Evolutionary conservation across 2,329 filamentous ascomycete species (phyloP), one percentile per base, ranked within the genome.

Genomic region (Diaporthe helianthi): DNA sequence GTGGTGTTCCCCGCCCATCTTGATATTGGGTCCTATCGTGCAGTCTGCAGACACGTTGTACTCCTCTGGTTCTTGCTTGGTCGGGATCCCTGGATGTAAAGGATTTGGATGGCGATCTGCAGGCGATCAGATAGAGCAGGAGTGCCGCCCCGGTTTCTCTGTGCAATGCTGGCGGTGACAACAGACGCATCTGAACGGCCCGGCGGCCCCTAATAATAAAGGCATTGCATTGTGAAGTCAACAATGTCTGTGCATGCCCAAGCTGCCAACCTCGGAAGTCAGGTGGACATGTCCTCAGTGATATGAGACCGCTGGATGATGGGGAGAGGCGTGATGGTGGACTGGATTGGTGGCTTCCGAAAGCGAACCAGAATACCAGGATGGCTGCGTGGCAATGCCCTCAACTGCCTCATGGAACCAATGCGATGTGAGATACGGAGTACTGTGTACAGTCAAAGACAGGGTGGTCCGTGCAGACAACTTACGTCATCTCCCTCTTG

Each of bases 81-180:
- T 12, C 6, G 13, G 3, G 36, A 38, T 7, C 8, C 10, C 31
- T 9, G 55, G 24, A 46, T 15, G 41, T 61, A 26, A 61, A 47
- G 58, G 41, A 24, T 46, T 46, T 47, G 64, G 51, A 55, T 66
- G 64, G 64, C n/a, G 64, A 66, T 66, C 64, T 66, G 64, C 64
- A 66, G 58, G 58, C 58, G 44, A 49, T 33, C 58, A 49, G 64
- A 55, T 58, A 41, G 36, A 53, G 61, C 38, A 36, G 22, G 26
- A 66, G 26, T 36, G 38, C 51, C 31, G 51, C 44, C 51, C 63
- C 41, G 19, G 41, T 17, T 7, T 17, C 41, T 41, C 52, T 58
- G 33, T 65, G 63, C 24, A 17, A 65, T 44, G 63, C 61, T 65
- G 61, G 49, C 63, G 47, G 49, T 65, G 61, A 36, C 31, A 4